Conservation (phyloP, 2,329 filamentous ascomycete genomes). For the Whalleya microplaca region DNA sequence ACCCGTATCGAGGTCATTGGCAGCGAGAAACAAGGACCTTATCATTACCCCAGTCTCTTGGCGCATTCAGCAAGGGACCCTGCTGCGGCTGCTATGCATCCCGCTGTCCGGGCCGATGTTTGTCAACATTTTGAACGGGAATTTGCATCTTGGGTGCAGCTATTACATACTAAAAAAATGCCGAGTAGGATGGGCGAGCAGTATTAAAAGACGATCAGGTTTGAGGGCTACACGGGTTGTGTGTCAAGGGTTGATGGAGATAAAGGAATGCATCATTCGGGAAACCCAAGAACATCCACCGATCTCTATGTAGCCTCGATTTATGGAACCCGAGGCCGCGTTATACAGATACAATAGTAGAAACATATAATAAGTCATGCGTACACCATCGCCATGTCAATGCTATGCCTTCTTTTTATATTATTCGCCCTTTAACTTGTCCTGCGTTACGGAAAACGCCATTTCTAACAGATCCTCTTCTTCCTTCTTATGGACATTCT, state of each 20-base stretch:
- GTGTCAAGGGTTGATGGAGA: conserved; percentile 4
- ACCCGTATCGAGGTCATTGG: conserved; percentile 5
- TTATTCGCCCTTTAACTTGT: conserved; percentile 71
- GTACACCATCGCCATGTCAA: conserved; percentile 21
- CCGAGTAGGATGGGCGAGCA: not conserved
- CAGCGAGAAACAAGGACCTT: conserved; percentile 13
- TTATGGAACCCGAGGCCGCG: conserved; percentile 30
- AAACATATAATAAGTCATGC: conserved; percentile 24
- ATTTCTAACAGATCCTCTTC: conserved; percentile 79
- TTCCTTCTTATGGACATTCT: conserved; percentile 87
- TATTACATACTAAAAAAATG: not conserved
- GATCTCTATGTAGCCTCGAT: conserved; percentile 35
- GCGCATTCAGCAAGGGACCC: conserved; percentile 4
- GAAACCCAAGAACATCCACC: conserved; percentile 23
- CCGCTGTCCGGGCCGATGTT: not conserved
- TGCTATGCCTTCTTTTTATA: conserved; percentile 20
- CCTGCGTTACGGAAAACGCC: conserved; percentile 67
- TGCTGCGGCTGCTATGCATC: not conserved
- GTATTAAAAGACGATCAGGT: not conserved
- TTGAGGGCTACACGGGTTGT: not conserved
- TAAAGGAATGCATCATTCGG: conserved; percentile 31
- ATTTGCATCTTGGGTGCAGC: not conserved
- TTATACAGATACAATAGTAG: conserved; percentile 39
- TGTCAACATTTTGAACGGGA: not conserved
- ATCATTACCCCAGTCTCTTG: conserved; percentile 22